A percentile compares a stretch with the other conserved stretches of the same genome.
Evolutionary conservation across 768 basidiomycete species (phyloP).

Genomic region (Ramaria rubella): DNA sequence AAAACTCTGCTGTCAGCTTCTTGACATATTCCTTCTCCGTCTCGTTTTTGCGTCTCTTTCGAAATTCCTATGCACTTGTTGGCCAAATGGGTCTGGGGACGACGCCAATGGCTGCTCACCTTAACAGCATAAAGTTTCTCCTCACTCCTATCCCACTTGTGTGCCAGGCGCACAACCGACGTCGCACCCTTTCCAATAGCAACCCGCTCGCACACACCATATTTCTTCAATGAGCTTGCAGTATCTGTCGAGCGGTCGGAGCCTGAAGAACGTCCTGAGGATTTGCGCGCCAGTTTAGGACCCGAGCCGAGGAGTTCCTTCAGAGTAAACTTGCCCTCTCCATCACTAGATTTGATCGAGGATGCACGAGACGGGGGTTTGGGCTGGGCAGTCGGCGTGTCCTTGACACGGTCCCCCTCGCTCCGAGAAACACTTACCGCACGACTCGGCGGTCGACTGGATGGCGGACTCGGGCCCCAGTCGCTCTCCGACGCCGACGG

Average conservation of each 20-base stretch:
- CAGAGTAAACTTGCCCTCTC: conserved; percentile 71
- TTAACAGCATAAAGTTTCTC: conserved; percentile 99
- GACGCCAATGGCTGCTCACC: conserved; percentile 40
- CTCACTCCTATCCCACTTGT: conserved; percentile 96
- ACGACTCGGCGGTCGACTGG: conserved; percentile 54
- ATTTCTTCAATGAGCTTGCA: conserved; percentile 73
- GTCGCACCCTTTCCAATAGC: conserved; percentile 99
- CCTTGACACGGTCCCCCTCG: conserved; percentile 17
- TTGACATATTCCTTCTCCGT: conserved; percentile 99
- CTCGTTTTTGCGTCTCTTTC: conserved; percentile 96
- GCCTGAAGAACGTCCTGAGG: conserved; percentile 70
- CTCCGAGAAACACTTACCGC: conserved; percentile 38
- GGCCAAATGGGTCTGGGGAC: neutral
- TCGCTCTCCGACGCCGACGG: conserved; percentile 54
- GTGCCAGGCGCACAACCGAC: conserved; percentile 89
- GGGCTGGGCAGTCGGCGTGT: conserved; percentile 7
- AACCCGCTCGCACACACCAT: conserved; percentile 93
- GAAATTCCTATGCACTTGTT: conserved; percentile 71
- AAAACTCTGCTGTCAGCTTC: conserved; percentile 98
- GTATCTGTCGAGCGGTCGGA: conserved; percentile 50
- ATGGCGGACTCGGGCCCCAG: conserved; percentile 49
- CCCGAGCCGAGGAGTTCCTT: conserved; percentile 71
- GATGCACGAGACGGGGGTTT: conserved; percentile 32
- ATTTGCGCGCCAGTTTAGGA: conserved; percentile 68
- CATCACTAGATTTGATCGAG: conserved; percentile 49